Percentiles rank a stretch among this genome's conserved stretches.
These are phyloP conservation scores for Termitomyces sp. DNA, from an alignment of 768 basidiomycete genomes.

Conservation along the genomic window DNA sequence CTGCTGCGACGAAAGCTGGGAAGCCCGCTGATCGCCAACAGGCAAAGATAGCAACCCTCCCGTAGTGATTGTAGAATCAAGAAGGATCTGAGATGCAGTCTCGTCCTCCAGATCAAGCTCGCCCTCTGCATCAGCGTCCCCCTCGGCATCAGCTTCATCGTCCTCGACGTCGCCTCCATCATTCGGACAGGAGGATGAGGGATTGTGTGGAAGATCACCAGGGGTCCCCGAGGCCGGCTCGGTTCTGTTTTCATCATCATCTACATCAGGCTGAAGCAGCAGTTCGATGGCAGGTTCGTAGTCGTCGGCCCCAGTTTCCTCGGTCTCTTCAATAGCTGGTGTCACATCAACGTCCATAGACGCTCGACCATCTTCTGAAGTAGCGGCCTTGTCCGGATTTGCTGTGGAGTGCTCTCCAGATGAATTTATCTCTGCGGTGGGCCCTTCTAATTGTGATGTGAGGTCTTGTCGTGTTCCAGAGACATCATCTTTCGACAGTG, in stretches of 20 bases:
- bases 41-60: background rate
- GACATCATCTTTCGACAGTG: background rate
- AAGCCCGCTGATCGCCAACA: background rate
- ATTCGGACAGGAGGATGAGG: background rate
- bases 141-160: conserved; percentile 28
- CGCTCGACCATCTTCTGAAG: background rate
- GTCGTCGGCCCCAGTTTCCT: background rate
- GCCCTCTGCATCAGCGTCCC: conserved; percentile 25
- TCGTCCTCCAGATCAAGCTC: conserved; percentile 20
- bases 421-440: background rate
- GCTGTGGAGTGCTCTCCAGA: background rate
- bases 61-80: conserved; percentile 2
- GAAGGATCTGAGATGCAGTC: background rate
- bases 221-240: background rate
- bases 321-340: background rate
- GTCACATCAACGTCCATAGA: background rate
- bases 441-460: background rate
- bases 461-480: background rate
- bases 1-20: background rate
- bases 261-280: background rate
- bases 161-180: conserved; percentile 4
- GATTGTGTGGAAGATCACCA: background rate
- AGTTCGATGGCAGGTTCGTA: background rate
- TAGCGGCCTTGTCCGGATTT: background rate
- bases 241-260: background rate